Evolutionary conservation across 148 eudicot genomes (phyloP), one percentile per base, ranked within the genome.

Genomic region (Silene latifolia): DNA sequence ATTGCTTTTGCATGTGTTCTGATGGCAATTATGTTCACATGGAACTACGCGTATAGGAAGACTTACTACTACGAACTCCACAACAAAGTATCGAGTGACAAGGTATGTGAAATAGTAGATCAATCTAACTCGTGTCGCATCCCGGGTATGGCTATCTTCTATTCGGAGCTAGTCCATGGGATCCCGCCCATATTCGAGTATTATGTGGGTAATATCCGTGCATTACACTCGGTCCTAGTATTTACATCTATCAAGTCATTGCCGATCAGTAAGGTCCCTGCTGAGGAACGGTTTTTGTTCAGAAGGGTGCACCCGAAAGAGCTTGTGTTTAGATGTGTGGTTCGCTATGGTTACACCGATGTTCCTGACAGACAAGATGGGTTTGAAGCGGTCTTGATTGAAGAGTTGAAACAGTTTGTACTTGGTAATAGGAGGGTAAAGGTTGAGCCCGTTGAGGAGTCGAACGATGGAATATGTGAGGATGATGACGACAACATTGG

Each of bases 261-360:
- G 19, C 89, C 82, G 5, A 81, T 85, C 8, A 82, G 82, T 63
- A 87, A 79, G 71, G 83, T 87, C 0, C 83, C 85, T 6, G 58
- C 48, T 4, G 87, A 88, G 76, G 87, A 88, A 60, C 76, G 87
- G 69, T 85, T 86, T 57, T 63, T 86, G n/a, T 88, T 88, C 25
- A 80, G 90, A 0, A 72, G 87, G 47, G 82, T 85, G 0, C 58
- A 68, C 0, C 81, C 89, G 0, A 73, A 32, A 71, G 83, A 77
- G 44, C 57, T 80, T 27, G 65, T 88, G 2, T 84, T 88, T 23
- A 82, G 86, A 0, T 88, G 90, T 69, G 85, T 84, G 11, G 86
- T 84, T 7, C 76, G 91, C 53, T 87, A 83, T 20, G 89, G 91
- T 1, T 88, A 88, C 74, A 80, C 80, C 0, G 87, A 82, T 27